phyloP scores from a whole-genome alignment of 1,139 yeast genomes.

The Protomyces inundatus region DNA sequence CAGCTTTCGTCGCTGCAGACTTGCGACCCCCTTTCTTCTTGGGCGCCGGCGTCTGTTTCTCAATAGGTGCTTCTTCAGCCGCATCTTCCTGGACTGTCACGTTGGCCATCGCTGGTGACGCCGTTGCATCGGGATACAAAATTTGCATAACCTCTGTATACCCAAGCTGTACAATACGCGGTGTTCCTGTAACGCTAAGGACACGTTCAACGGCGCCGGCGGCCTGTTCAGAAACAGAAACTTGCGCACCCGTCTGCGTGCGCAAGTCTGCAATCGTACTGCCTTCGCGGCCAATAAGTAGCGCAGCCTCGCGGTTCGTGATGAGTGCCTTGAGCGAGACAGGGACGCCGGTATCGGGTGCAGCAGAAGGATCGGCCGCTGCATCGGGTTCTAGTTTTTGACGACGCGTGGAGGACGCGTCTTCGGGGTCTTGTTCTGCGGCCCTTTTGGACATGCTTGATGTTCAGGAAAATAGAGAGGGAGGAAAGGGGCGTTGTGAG shows the following conservation, averaged over 20 bases:
- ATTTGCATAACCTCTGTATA: not conserved
- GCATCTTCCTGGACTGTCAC: not conserved
- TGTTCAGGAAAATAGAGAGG: not conserved
- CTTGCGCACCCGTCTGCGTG: conserved; percentile 58
- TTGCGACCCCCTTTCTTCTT: not conserved
- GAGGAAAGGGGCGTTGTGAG: not conserved
- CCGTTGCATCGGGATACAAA: not conserved
- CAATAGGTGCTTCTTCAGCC: not conserved
- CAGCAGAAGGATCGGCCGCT: not conserved
- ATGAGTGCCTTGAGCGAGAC: conserved; percentile 29
- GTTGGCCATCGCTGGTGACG: too few relatives aligned
- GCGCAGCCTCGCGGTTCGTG: conserved; percentile 32
- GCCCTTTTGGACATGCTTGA: not conserved
- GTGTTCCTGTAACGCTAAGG: conserved; percentile 66
- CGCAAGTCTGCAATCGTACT: conserved; percentile 44
- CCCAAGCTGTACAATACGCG: conserved; percentile 67
- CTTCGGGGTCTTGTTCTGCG: not conserved
- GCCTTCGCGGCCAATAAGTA: conserved; percentile 29
- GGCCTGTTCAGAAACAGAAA: conserved; percentile 73
- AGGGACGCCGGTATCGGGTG: conserved; percentile 29
- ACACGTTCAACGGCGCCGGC: conserved; percentile 73
- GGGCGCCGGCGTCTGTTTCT: not conserved
- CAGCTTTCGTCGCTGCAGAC: not conserved
- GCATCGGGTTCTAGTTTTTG: not conserved
- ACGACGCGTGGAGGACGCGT: not conserved